Conservation (phyloP, 208 protist genomes). For the Leishmania braziliensis region DNA sequence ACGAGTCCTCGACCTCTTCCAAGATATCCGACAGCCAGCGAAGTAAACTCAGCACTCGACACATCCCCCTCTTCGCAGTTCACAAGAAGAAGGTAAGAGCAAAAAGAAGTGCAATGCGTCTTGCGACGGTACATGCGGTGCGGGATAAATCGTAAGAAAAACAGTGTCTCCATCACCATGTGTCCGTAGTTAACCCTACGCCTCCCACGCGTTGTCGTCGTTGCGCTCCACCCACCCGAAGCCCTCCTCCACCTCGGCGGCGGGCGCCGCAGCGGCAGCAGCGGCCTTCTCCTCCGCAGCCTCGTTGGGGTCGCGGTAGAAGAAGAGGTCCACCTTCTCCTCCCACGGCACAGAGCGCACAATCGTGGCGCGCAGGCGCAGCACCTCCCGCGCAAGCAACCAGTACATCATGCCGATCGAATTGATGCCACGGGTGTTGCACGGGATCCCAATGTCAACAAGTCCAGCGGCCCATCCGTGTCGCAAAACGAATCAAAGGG, state of each 20-base stretch:
- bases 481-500: too few species aligned
- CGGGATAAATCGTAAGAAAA: not conserved
- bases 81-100: not conserved
- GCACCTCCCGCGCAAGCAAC: constrained; percentile 98
- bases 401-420: constrained; percentile 99
- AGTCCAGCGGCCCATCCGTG: constrained; percentile 96
- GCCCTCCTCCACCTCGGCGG: too few species aligned
- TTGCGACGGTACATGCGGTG: not conserved
- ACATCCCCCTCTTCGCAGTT: not conserved
- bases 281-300: too few species aligned
- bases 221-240: constrained; percentile 18
- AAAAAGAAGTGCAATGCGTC: not conserved
- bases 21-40: not conserved
- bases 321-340: constrained; percentile 99
- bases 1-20: too few species aligned
- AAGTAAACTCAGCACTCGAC: not conserved
- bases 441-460: constrained; percentile 99
- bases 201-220: not conserved
- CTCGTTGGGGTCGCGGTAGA: constrained; percentile 97
- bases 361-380: constrained; percentile 95
- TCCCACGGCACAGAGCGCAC: constrained; percentile 94
- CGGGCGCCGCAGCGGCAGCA: too few species aligned
- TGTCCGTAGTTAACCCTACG: constrained; percentile 9
- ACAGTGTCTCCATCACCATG: not conserved
- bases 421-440: constrained; percentile 96